Evolutionary conservation across 1,284 basidiomycete species (phyloP).

Genomic region (Microbotryum violaceum): DNA sequence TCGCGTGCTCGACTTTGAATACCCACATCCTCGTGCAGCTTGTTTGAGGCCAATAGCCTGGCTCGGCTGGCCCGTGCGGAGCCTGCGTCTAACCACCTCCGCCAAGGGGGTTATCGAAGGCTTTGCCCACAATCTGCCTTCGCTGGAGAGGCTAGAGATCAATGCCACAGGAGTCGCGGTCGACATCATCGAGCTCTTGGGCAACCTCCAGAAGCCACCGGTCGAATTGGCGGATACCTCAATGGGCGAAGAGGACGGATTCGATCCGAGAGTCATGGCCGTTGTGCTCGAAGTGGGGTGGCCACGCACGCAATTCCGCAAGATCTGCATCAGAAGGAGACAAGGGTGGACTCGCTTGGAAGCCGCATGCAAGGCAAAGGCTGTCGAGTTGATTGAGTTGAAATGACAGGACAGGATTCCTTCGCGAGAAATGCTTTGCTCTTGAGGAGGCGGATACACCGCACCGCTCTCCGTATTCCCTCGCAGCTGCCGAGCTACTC

Average conservation of each 20-base stretch:
- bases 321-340: too few relatives aligned
- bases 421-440: too few relatives aligned
- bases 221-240: neutral
- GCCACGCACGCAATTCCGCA: too few relatives aligned
- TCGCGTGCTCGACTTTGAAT: conserved; percentile 11
- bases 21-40: neutral
- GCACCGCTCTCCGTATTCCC: too few relatives aligned
- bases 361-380: too few relatives aligned
- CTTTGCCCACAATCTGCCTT: conserved; percentile 16
- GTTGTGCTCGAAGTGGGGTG: neutral
- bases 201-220: conserved; percentile 1
- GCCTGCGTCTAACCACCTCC: neutral
- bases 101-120: neutral
- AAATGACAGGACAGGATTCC: too few relatives aligned
- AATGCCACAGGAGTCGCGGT: neutral
- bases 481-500: too few relatives aligned
- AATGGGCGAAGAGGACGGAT: neutral
- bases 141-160: conserved; percentile 8
- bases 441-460: too few relatives aligned
- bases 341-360: too few relatives aligned
- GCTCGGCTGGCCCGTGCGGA: conserved; percentile 6
- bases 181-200: neutral
- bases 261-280: neutral
- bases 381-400: too few relatives aligned
- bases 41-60: conserved; percentile 13